These are phyloP conservation scores for Xerocomus potaroensis DNA, from an alignment of 768 basidiomycete species.

Conservation along the genomic window DNA sequence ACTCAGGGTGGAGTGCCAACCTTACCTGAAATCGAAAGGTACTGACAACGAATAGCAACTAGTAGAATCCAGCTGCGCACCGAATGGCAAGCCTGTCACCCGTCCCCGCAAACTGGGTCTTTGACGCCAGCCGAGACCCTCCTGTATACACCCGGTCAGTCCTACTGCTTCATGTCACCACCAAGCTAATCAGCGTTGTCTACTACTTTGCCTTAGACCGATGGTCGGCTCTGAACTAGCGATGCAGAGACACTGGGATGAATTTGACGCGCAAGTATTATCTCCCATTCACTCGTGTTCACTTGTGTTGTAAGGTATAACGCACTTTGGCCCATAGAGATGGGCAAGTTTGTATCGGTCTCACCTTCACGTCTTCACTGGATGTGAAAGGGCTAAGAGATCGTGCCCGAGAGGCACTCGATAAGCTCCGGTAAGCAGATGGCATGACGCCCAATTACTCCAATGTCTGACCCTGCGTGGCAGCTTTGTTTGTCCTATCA, in stretches of 20 bases:
- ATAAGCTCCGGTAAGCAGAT: slow-evolving; percentile 17
- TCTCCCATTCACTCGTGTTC: neutral
- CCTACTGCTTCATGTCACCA: neutral
- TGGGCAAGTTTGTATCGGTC: slow-evolving; percentile 16
- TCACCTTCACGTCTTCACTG: slow-evolving; percentile 13
- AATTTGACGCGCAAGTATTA: slow-evolving; percentile 13
- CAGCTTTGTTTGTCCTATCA: slow-evolving; percentile 19
- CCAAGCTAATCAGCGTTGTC: no score
- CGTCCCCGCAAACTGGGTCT: slow-evolving; percentile 1
- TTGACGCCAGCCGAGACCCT: slow-evolving; percentile 6
- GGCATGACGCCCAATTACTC: neutral
- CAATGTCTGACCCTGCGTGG: no score
- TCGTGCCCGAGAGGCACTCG: slow-evolving; percentile 10
- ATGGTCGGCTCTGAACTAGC: slow-evolving; percentile 16
- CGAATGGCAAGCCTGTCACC: neutral
- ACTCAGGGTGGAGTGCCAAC: no score
- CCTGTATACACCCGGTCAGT: slow-evolving; percentile 18
- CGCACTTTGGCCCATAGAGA: no score
- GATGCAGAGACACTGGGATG: slow-evolving; percentile 10
- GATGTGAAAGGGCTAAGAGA: slow-evolving; percentile 1
- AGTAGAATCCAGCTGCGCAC: no score
- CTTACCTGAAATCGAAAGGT: no score
- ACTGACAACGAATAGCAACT: no score
- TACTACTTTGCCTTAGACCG: neutral
- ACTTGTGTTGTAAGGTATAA: no score